Evolutionary conservation across 225 moss, liverwort and hornwort species (phyloP).

Genomic region (Polytrichum formosum): DNA sequence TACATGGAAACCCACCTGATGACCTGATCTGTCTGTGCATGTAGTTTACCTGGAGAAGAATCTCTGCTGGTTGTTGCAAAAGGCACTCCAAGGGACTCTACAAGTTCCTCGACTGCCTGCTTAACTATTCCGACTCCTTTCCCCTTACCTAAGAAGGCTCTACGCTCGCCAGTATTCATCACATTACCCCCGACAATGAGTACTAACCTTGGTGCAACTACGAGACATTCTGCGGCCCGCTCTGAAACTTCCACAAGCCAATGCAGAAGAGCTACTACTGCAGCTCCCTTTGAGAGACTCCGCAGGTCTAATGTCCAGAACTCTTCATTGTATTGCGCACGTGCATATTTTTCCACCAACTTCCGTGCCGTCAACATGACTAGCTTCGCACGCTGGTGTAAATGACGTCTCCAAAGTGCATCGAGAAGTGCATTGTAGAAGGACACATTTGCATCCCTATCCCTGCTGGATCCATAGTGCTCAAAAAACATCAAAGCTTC

Average conservation of each 20-base stretch:
- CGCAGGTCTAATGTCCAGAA: constrained; percentile 71
- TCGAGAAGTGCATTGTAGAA: constrained; percentile 86
- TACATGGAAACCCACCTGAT: constrained; percentile 71
- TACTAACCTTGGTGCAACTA: constrained; percentile 36
- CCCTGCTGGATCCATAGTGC: constrained; percentile 39
- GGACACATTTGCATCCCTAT: constrained; percentile 54
- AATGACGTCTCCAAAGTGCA: constrained; percentile 72
- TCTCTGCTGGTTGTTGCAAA: constrained; percentile 34
- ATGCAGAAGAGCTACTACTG: constrained; percentile 72
- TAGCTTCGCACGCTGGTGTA: constrained; percentile 58
- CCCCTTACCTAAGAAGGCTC: constrained; percentile 41
- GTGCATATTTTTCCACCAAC: constrained; percentile 66
- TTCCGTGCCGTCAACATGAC: constrained; percentile 65
- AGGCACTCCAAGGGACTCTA: constrained; percentile 66
- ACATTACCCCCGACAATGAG: constrained; percentile 41
- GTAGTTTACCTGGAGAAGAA: constrained; percentile 46
- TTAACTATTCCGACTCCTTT: constrained; percentile 56
- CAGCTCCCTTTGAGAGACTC: constrained; percentile 76
- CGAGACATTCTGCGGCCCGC: constrained; percentile 41
- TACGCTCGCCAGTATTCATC: constrained; percentile 14
- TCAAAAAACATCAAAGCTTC: constrained; percentile 61
- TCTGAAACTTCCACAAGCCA: constrained; percentile 67
- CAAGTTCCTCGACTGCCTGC: constrained; percentile 52
- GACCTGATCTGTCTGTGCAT: constrained; percentile 70
- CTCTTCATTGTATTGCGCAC: constrained; percentile 56